These are phyloP conservation scores for Pyricularia sp. DNA, from an alignment of 2,329 filamentous ascomycete genomes.

Conservation along the genomic window DNA sequence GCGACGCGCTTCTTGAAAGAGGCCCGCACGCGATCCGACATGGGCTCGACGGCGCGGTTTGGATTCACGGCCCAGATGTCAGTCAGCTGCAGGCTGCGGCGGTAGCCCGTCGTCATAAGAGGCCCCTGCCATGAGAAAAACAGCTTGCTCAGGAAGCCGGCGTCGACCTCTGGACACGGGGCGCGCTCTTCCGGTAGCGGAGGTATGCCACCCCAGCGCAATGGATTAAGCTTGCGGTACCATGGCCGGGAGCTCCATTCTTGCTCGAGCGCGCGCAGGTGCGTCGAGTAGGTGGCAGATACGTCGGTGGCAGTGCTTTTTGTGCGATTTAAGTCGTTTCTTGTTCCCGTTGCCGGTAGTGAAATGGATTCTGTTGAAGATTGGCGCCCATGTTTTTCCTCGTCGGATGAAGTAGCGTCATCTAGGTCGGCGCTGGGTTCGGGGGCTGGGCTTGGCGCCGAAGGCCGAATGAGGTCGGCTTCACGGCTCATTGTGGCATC, in stretches of 20 bases:
- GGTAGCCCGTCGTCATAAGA: constrained; percentile 79
- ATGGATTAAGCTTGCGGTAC: constrained; percentile 48
- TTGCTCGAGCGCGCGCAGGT: constrained; percentile 5
- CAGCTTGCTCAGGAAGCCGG: constrained; percentile 59
- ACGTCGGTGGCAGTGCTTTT: constrained; percentile 41
- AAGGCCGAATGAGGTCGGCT: neutral
- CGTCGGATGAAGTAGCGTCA: neutral
- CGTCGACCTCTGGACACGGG: constrained; percentile 56
- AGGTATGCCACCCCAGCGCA: constrained; percentile 45
- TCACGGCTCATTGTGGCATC: neutral
- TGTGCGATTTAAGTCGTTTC: constrained; percentile 21
- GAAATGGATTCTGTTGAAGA: neutral
- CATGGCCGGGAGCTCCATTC: constrained; percentile 36
- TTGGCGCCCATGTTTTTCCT: neutral
- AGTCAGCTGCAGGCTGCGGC: constrained; percentile 65
- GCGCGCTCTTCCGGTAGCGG: constrained; percentile 39
- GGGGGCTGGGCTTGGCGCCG: neutral
- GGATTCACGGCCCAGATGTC: constrained; percentile 90
- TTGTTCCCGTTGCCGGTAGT: neutral
- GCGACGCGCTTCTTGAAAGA: constrained; percentile 58
- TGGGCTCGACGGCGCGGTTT: constrained; percentile 53
- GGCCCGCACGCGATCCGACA: constrained; percentile 52
- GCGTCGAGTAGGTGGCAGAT: constrained; percentile 30
- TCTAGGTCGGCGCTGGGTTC: neutral
- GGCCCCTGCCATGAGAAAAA: constrained; percentile 87